A percentile compares a stretch with the other conserved stretches of the same genome.
phyloP scores from a whole-genome alignment of 2,329 filamentous ascomycete species.

The Tolypocladium amazonense region DNA sequence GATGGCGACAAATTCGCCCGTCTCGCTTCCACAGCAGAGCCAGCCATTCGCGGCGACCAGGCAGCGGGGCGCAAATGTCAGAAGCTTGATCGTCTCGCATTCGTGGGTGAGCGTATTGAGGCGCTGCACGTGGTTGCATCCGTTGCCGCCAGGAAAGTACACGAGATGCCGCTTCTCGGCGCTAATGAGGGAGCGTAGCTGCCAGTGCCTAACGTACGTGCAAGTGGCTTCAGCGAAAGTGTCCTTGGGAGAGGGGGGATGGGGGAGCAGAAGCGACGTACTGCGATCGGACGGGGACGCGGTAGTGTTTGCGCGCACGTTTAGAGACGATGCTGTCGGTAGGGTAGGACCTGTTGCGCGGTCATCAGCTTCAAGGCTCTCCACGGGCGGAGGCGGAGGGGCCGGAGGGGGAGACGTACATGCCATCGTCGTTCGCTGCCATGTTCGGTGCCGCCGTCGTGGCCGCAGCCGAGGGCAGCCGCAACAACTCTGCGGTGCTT shows the following conservation, averaged over 20 bases:
- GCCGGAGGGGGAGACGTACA: conserved; percentile 25
- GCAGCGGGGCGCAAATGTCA: conserved; percentile 71
- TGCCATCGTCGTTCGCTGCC: conserved; percentile 44
- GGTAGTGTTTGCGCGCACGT: conserved; percentile 55
- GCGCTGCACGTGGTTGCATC: conserved; percentile 54
- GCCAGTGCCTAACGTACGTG: conserved; percentile 55
- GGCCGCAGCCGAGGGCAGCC: conserved; percentile 1
- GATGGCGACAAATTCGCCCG: conserved; percentile 78
- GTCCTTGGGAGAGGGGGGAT: background rate
- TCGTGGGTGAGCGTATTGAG: conserved; percentile 60
- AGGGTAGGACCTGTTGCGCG: conserved; percentile 44
- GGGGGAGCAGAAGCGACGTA: conserved; percentile 25
- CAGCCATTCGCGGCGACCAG: conserved; percentile 78
- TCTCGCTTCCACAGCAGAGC: conserved; percentile 83
- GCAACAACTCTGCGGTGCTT: background rate
- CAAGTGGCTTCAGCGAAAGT: background rate
- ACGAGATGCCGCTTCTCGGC: conserved; percentile 65
- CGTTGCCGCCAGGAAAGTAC: conserved; percentile 72
- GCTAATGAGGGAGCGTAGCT: conserved; percentile 83
- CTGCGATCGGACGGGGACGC: conserved; percentile 54
- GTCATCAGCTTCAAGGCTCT: background rate
- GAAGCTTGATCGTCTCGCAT: conserved; percentile 60
- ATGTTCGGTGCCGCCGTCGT: conserved; percentile 21
- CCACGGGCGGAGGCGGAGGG: background rate
- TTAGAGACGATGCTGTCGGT: conserved; percentile 55